Evolutionary conservation across 768 basidiomycete genomes (phyloP).

Genomic region (Wakefieldia striispora): DNA sequence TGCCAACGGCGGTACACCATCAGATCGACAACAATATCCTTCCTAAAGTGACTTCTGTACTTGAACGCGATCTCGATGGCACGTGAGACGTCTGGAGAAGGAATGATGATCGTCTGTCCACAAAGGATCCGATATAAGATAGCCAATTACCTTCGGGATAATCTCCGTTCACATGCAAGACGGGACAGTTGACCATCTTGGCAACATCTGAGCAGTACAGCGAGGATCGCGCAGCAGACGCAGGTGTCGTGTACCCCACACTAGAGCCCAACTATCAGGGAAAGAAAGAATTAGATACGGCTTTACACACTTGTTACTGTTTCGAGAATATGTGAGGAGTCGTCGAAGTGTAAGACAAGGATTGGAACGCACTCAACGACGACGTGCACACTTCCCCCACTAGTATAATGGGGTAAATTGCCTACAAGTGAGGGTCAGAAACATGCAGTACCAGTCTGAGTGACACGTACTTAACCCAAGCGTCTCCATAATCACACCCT

Average conservation of each 20-base stretch:
- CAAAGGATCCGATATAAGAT: not conserved
- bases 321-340: not conserved
- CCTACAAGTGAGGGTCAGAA: constrained; percentile 39
- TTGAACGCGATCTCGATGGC: constrained; percentile 88
- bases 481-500: constrained; percentile 87
- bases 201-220: constrained; percentile 86
- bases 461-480: constrained; percentile 70
- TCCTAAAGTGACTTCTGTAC: constrained; percentile 84
- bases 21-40: constrained; percentile 88
- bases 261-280: constrained; percentile 37
- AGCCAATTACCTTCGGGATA: constrained; percentile 65
- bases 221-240: constrained; percentile 78
- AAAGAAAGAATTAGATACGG: not conserved
- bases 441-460: not conserved
- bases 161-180: constrained; percentile 91
- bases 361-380: constrained; percentile 75
- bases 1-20: constrained; percentile 86
- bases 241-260: constrained; percentile 91
- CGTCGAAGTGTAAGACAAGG: not conserved
- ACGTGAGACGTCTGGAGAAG: constrained; percentile 67
- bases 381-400: constrained; percentile 86
- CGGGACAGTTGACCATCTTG: constrained; percentile 88
- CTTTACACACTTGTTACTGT: constrained; percentile 55
- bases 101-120: not conserved
- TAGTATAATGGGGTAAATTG: constrained; percentile 87